Base-by-base conservation (phyloP, 768 basidiomycete species). In the Agaricus blazei region DNA sequence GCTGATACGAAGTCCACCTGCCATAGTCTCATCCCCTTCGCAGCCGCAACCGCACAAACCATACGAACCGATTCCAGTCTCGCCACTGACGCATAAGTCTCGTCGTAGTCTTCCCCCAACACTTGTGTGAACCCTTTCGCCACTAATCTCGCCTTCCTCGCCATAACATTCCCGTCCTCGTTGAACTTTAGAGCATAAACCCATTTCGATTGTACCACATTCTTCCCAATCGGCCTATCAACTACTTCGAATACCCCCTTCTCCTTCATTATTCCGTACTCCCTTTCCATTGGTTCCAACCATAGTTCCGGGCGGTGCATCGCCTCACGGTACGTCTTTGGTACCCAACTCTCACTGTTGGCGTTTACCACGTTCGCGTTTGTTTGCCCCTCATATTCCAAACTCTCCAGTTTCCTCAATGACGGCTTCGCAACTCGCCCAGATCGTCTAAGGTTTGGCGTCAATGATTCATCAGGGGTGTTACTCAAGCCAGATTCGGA, bases 1-100 rank as follows among this genome's bases (percentile, higher is more conserved):
- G 61, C 63, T 1, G 60, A 59, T 11, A 51, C 51, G 7, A 61
- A 58, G 40, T 64, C 63, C 58, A 64, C 54, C n/a, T 60, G 56
- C 41, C 62, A 60, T n/a, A 59, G 47, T 42, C 58, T 53, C 31
- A 58, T 55, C 4, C 31, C 31, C 31, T 4, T 4, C 31, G 31
- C 4, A 8, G 59, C 56, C 3, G 63, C 59, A 8, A 62, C 48
- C 0, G 61, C 57, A 26, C 60, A 31, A n/a, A 64, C 58, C 9
- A 60, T 56, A 1, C 59, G 55, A 24, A 64, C 58, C 12, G 59
- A 60, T 45, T 57, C 58, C 4, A 59, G 51, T 24, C 57, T 60
- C 19, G 59, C 56, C 2, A 62, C 61, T 11, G 57, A 58, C 1
- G 63, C 61, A 36, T 60, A 62, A 2, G 59, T 56, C 27, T 62